Percentiles rank a stretch among this genome's conserved stretches.
These are phyloP conservation scores for Fusarium fujikuroi DNA, from an alignment of 2,329 filamentous ascomycete genomes.

Conservation along the genomic window DNA sequence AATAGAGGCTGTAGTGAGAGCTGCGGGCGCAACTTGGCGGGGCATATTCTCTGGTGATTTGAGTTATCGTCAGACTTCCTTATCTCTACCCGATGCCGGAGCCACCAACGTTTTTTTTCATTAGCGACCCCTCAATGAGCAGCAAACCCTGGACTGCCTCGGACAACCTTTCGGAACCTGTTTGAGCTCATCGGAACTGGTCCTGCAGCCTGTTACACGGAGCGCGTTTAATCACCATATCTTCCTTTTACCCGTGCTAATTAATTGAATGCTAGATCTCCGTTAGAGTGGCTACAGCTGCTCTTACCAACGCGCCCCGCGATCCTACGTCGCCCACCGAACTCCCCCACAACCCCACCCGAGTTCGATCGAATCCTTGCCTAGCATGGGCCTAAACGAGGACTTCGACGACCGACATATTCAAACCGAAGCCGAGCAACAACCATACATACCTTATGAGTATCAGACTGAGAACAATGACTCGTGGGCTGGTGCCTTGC, in stretches of 20 bases:
- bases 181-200: not conserved
- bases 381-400: constrained; percentile 74
- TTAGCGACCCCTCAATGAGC: not conserved
- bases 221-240: not conserved
- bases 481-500: constrained; percentile 94
- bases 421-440: constrained; percentile 68
- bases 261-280: constrained; percentile 32
- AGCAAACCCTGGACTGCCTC: constrained; percentile 1
- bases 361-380: constrained; percentile 57
- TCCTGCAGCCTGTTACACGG: not conserved
- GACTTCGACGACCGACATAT: constrained; percentile 76
- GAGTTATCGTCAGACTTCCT: constrained; percentile 35
- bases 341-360: constrained; percentile 40
- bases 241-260: constrained; percentile 37
- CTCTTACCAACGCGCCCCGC: constrained; percentile 44
- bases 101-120: not conserved
- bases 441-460: constrained; percentile 77
- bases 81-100: constrained; percentile 42
- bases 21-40: constrained; percentile 28
- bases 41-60: constrained; percentile 19
- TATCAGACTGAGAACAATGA: constrained; percentile 87
- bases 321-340: constrained; percentile 39
- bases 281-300: constrained; percentile 38
- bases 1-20: constrained; percentile 21
- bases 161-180: constrained; percentile 7